Evolutionary conservation across 345 rosid species (phyloP).

Genomic region (Eucalyptus marginata): DNA sequence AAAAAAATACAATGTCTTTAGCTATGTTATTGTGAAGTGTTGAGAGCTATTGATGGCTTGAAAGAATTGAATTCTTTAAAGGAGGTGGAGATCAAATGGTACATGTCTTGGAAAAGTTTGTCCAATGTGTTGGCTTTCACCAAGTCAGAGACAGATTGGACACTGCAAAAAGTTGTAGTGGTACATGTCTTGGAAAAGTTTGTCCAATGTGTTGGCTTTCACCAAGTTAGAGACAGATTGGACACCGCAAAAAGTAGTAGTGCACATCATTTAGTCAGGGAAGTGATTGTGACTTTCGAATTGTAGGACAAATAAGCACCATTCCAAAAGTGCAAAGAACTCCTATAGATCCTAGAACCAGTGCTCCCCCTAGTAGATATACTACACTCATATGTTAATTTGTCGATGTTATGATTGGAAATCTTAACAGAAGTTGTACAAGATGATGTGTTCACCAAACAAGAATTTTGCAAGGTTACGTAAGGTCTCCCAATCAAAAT

Average conservation of each 20-base stretch:
- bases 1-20: not conserved
- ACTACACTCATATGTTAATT: not conserved
- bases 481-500: not conserved
- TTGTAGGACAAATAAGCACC: not conserved
- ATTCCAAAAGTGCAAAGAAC: not conserved
- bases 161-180: not conserved
- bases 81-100: not conserved
- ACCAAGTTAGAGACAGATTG: too few species aligned
- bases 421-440: not conserved
- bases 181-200: not conserved
- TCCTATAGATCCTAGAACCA: not conserved
- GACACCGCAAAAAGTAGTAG: rapidly evolving
- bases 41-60: not conserved
- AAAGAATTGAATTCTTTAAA: not conserved
- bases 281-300: not conserved
- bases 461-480: not conserved
- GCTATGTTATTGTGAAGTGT: too few species aligned
- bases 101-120: not conserved
- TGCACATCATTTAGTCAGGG: not conserved
- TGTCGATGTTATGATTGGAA: not conserved
- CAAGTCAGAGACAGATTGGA: not conserved
- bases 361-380: not conserved
- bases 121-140: not conserved
- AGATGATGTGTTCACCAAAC: not conserved
- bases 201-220: not conserved